Conservation (phyloP, 2,329 filamentous ascomycete genomes). For the Emmonsiellopsis sp. region DNA sequence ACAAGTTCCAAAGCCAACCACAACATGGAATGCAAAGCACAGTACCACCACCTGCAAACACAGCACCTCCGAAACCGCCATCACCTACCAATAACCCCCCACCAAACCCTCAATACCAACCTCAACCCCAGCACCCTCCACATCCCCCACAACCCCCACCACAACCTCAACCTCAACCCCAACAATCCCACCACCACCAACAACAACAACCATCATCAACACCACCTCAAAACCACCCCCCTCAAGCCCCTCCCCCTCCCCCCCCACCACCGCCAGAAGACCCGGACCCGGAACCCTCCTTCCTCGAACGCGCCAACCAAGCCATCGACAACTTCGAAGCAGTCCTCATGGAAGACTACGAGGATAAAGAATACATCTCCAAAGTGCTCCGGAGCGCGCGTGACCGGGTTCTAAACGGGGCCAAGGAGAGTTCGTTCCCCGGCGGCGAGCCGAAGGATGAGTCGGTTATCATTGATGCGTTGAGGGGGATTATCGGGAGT, state of each 20-base stretch:
- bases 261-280: slow-evolving; percentile 7
- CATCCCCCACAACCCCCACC: slow-evolving; percentile 13
- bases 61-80: slow-evolving; percentile 7
- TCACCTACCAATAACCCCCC: slow-evolving; percentile 1
- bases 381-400: slow-evolving; percentile 35
- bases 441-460: slow-evolving; percentile 36
- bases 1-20: slow-evolving; percentile 11
- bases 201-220: slow-evolving; percentile 4
- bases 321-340: slow-evolving; percentile 37
- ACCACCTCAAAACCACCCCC: slow-evolving; percentile 12
- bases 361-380: slow-evolving; percentile 36
- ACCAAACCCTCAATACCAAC: slow-evolving; percentile 1
- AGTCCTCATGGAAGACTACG: slow-evolving; percentile 36
- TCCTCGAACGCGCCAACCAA: slow-evolving; percentile 33
- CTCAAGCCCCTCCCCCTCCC: not conserved
- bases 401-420: slow-evolving; percentile 29
- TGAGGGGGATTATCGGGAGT: slow-evolving; percentile 30
- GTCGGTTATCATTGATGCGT: slow-evolving; percentile 32
- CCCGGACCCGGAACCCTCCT: slow-evolving; percentile 24
- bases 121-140: slow-evolving; percentile 5
- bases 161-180: slow-evolving; percentile 4
- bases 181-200: slow-evolving; percentile 4
- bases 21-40: not conserved
- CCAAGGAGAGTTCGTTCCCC: slow-evolving; percentile 33
- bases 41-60: slow-evolving; percentile 10